Conservation (phyloP, 805 yeast species). For the Starmerella vaccinii region DNA sequence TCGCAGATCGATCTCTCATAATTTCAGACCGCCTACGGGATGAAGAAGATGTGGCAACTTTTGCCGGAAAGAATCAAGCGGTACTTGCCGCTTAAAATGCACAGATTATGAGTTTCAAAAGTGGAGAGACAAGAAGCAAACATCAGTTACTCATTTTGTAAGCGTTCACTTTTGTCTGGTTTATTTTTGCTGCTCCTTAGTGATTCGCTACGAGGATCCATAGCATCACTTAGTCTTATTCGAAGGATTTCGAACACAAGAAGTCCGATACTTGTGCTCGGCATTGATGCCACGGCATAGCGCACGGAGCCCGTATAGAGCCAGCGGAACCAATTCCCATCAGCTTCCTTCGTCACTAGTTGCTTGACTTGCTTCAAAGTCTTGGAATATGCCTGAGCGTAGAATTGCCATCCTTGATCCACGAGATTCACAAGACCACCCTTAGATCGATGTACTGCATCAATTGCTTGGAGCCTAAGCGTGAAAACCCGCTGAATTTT, state of each 20-base stretch:
- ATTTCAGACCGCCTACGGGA: too few species aligned
- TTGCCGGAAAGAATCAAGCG: too few species aligned
- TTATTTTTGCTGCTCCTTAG: not conserved
- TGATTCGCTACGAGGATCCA: not conserved
- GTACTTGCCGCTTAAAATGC: not conserved
- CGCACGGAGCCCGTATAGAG: conserved; percentile 68
- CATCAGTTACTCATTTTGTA: not conserved
- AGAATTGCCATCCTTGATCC: conserved; percentile 34
- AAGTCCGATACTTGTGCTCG: conserved; percentile 81
- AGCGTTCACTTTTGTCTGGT: not conserved
- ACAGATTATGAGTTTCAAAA: too few species aligned
- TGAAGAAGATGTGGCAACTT: too few species aligned
- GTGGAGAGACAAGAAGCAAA: not conserved
- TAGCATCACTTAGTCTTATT: conserved; percentile 12
- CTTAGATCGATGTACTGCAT: conserved; percentile 37
- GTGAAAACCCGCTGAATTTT: conserved; percentile 73
- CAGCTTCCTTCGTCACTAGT: conserved; percentile 44
- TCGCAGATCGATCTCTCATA: too few species aligned
- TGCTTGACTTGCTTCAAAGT: conserved; percentile 52
- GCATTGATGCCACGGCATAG: conserved; percentile 65
- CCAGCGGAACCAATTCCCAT: conserved; percentile 50
- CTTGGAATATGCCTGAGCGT: conserved; percentile 66
- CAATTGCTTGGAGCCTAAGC: conserved; percentile 69
- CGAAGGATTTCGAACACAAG: conserved; percentile 77
- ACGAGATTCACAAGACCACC: conserved; percentile 13